A percentile compares a stretch with the other conserved stretches of the same genome.
These are phyloP conservation scores for Thecaphora thlaspeos DNA, from an alignment of 1,284 basidiomycete genomes.

Conservation along the genomic window DNA sequence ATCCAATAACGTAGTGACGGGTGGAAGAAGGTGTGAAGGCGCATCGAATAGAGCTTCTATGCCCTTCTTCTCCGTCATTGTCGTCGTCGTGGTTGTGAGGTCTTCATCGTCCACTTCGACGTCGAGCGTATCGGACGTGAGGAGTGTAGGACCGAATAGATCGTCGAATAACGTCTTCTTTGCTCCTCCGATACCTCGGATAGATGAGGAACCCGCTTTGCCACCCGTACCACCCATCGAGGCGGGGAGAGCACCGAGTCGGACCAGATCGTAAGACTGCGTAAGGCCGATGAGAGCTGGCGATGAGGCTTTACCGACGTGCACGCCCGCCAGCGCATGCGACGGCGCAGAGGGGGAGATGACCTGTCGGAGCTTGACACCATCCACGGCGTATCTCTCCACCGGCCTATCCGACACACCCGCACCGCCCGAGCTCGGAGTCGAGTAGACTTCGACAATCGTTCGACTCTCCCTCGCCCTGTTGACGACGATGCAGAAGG, in stretches of 20 bases:
- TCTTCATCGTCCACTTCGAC: slow-evolving; percentile 14
- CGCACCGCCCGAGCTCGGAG: too few species aligned
- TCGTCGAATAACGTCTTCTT: slow-evolving; percentile 78
- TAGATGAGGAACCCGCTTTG: slow-evolving; percentile 5
- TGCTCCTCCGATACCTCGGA: slow-evolving; percentile 68
- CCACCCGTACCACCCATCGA: too few species aligned
- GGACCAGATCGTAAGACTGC: slow-evolving; percentile 35
- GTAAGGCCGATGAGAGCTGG: slow-evolving; percentile 17
- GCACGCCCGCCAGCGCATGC: too few species aligned
- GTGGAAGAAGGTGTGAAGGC: slow-evolving; percentile 77
- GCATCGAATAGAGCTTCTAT: slow-evolving; percentile 67
- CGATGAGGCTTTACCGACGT: too few species aligned
- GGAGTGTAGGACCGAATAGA: slow-evolving; percentile 70
- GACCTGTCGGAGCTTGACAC: too few species aligned
- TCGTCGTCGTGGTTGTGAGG: slow-evolving; percentile 9
- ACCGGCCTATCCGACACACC: too few species aligned
- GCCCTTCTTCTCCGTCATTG: slow-evolving; percentile 3
- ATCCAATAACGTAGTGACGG: slow-evolving; percentile 73
- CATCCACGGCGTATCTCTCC: too few species aligned
- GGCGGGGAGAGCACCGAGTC: slow-evolving; percentile 23
- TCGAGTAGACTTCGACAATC: too few species aligned
- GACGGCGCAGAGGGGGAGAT: too few species aligned
- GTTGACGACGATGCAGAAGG: slow-evolving; percentile 12
- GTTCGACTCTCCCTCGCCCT: too few species aligned
- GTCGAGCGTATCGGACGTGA: slow-evolving; percentile 53